phyloP scores from a whole-genome alignment of 1,284 basidiomycete species.

The Trichosporon faecale region DNA sequence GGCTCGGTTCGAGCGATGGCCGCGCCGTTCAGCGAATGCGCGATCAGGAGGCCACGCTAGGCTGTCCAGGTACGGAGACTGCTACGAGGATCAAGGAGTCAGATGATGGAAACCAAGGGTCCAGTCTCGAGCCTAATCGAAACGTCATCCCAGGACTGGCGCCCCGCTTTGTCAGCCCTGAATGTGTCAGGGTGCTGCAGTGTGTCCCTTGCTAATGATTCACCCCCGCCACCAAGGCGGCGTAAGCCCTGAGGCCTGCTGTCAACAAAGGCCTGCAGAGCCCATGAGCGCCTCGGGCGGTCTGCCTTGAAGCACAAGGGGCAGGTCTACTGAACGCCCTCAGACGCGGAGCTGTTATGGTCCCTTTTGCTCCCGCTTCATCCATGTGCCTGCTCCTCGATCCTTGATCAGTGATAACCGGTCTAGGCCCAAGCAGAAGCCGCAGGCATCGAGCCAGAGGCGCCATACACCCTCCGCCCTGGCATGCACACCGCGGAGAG shows the following conservation, averaged over 20 bases:
- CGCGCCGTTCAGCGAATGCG: background rate
- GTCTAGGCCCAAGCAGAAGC: background rate
- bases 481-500: background rate
- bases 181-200: background rate
- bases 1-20: background rate
- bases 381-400: background rate
- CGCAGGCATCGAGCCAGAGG: background rate
- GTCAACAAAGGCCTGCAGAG: background rate
- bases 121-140: background rate
- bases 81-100: background rate
- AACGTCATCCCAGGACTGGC: background rate
- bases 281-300: background rate
- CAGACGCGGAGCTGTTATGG: constrained; percentile 6
- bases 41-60: background rate
- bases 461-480: background rate
- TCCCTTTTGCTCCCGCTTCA: constrained; percentile 6
- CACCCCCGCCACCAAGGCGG: background rate
- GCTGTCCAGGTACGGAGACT: background rate
- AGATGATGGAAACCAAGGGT: background rate
- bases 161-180: background rate
- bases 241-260: background rate
- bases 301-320: background rate
- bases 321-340: no score
- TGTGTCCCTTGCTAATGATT: background rate
- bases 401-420: constrained; percentile 2